phyloP scores from a whole-genome alignment of 805 yeast species.

The Yamadazyma takamatsuzukensis region DNA sequence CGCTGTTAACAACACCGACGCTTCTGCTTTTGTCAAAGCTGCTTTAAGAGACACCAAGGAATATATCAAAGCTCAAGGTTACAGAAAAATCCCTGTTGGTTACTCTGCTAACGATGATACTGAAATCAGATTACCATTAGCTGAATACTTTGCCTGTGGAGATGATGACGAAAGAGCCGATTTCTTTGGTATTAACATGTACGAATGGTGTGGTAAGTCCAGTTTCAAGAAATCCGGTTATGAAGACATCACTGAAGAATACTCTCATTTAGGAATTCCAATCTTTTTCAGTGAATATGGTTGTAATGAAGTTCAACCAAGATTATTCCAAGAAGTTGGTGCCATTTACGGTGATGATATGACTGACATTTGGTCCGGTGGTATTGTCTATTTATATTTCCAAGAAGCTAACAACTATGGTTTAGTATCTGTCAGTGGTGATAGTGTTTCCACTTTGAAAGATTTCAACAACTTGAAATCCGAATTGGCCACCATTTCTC shows the following conservation, averaged over 20 bases:
- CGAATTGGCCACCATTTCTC: slow-evolving; percentile 49
- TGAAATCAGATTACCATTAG: slow-evolving; percentile 60
- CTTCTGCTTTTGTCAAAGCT: slow-evolving; percentile 81
- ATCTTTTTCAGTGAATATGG: slow-evolving; percentile 82
- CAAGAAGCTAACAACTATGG: slow-evolving; percentile 75
- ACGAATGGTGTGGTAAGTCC: slow-evolving; percentile 81
- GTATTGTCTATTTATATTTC: slow-evolving; percentile 83
- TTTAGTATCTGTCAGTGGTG: slow-evolving; percentile 52
- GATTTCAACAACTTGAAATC: slow-evolving; percentile 64
- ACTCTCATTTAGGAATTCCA: slow-evolving; percentile 64
- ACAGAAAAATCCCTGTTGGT: slow-evolving; percentile 74
- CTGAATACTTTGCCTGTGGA: slow-evolving; percentile 79
- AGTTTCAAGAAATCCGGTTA: slow-evolving; percentile 62
- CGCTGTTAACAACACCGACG: slow-evolving; percentile 58
- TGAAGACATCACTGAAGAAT: slow-evolving; percentile 58
- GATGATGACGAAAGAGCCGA: slow-evolving; percentile 61
- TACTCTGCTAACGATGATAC: slow-evolving; percentile 78
- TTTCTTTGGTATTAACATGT: slow-evolving; percentile 86
- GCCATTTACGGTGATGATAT: slow-evolving; percentile 61
- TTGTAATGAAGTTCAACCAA: slow-evolving; percentile 67
- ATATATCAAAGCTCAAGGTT: slow-evolving; percentile 56
- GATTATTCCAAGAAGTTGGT: slow-evolving; percentile 69
- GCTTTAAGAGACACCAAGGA: slow-evolving; percentile 75
- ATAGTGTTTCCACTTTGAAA: slow-evolving; percentile 52
- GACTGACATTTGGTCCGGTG: slow-evolving; percentile 89